Conservation (phyloP, 148 eudicot genomes). For the Nepenthes mirabilis region DNA sequence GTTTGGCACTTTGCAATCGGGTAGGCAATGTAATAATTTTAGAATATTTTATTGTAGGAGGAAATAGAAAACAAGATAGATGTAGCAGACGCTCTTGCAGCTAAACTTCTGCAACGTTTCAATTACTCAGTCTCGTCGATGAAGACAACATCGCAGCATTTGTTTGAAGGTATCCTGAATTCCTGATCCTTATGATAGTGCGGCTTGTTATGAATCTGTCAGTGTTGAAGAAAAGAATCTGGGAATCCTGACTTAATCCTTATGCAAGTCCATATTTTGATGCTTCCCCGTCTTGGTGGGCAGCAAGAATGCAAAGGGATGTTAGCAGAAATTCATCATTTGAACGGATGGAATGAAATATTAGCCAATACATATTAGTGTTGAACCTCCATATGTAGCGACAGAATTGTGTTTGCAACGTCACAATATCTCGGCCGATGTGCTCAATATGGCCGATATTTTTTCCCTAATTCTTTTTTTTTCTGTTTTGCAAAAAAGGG, state of each 20-base stretch:
- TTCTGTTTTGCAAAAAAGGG: too few relatives aligned
- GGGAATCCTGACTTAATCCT: neutral
- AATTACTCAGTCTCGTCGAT: constrained; percentile 79
- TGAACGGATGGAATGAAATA: too few relatives aligned
- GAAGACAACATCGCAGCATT: constrained; percentile 75
- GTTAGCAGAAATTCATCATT: too few relatives aligned
- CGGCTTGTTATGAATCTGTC: neutral
- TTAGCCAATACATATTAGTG: too few relatives aligned
- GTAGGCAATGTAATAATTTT: constrained; percentile 1
- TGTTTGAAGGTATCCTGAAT: constrained; percentile 54
- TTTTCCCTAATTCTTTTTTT: too few relatives aligned
- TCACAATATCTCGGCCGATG: too few relatives aligned
- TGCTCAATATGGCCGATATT: too few relatives aligned
- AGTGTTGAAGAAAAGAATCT: neutral
- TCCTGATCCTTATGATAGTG: neutral
- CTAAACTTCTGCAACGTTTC: constrained; percentile 75
- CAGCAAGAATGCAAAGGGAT: too few relatives aligned
- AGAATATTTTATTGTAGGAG: constrained; percentile 36
- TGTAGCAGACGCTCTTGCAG: constrained; percentile 84
- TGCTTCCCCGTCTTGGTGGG: too few relatives aligned
- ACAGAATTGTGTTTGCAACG: too few relatives aligned
- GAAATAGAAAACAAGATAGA: constrained; percentile 91
- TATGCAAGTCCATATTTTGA: neutral
- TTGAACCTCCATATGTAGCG: too few relatives aligned
- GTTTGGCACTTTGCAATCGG: neutral